Percentiles rank a stretch among this genome's conserved stretches.
These are phyloP conservation scores for Gonium pectorale DNA, from an alignment of 139 green algal species.

Conservation along the genomic window DNA sequence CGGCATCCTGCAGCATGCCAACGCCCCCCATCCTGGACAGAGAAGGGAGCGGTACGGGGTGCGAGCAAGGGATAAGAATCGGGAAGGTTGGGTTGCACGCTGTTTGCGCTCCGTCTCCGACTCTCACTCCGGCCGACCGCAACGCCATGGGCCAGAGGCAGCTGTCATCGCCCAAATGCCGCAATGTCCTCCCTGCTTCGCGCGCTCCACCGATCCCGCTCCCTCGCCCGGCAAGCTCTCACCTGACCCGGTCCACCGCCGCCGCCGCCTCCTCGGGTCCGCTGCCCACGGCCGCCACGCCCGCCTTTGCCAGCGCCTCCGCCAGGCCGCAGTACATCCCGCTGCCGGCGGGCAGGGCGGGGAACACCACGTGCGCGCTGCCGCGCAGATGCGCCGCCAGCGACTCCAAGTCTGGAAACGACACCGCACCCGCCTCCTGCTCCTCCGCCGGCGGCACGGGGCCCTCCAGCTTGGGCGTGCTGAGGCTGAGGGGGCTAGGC, in stretches of 20 bases:
- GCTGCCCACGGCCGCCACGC: conserved; percentile 65
- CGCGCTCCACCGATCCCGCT: neutral
- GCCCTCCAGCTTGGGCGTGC: neutral
- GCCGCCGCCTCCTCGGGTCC: conserved; percentile 8
- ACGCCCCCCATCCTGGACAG: no score
- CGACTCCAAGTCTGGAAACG: neutral
- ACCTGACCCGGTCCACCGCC: conserved; percentile 46
- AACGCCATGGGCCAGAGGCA: no score
- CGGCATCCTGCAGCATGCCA: no score
- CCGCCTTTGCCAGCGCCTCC: conserved; percentile 57
- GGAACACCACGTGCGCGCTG: conserved; percentile 56
- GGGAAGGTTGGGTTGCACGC: no score
- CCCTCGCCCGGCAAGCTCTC: neutral
- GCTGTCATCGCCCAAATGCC: no score
- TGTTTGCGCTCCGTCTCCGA: no score
- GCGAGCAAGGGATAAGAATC: no score
- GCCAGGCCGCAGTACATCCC: conserved; percentile 35
- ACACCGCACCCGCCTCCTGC: neutral
- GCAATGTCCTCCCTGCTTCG: no score
- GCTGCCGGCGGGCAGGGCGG: conserved; percentile 1
- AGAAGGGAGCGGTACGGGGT: no score
- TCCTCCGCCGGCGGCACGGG: neutral
- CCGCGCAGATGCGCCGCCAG: conserved; percentile 57
- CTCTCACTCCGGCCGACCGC: no score
- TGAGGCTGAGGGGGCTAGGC: conserved; percentile 9